Base-by-base conservation (phyloP, 306 rosid species). In the Ormosia emarginata region DNA sequence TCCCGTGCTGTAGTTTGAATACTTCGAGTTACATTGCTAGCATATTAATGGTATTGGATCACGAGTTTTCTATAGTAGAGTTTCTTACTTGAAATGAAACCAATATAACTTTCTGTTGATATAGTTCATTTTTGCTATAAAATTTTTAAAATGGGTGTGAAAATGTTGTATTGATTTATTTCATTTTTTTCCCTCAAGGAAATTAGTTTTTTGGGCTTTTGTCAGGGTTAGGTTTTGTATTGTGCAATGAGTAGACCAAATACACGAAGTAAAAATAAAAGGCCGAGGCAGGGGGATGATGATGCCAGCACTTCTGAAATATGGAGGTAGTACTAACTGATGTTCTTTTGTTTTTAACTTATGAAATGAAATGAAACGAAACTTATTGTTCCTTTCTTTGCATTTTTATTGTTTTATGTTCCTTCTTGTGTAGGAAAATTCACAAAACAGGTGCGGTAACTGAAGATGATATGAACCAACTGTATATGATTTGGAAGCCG, bases 251-350 rank as follows among this genome's bases (percentile, higher is more conserved):
- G 91, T 84, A 86, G 92, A 52, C 94, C 91, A 75, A 75, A 88
- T 67, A 92, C 97, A 0, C 91, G 97, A 30, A 80, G 90, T 87
- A 92, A 92, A 71, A 90, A 92, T 78, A 92, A 90, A 78, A 79
- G 91, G 78, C 85, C 81, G 67, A 92, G 84, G 80, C 92, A 79
- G 53, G 91, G 82, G 75, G 94, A 92, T 81, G 71, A 67, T 67
- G 85, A 43, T 71, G 89, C 85, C 78, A 67, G 71, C 40, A 83
- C 82, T 68, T 83, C 91, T 8, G 91, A 85, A 56, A 70, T 87
- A 70, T 78, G 91, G 88, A 87, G 97, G 97, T 49, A 49, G 17
- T 90, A 83, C 24, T 14, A 12, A 43, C 4, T 15, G 62, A 43
- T 53, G 10, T 36, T 14, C 17, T 30, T 34, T 53, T 24, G n/a